A percentile compares a stretch with the other conserved stretches of the same genome.
Evolutionary conservation across 495 filamentous ascomycete species (phyloP).

Genomic region (Talaromyces adpressus): DNA sequence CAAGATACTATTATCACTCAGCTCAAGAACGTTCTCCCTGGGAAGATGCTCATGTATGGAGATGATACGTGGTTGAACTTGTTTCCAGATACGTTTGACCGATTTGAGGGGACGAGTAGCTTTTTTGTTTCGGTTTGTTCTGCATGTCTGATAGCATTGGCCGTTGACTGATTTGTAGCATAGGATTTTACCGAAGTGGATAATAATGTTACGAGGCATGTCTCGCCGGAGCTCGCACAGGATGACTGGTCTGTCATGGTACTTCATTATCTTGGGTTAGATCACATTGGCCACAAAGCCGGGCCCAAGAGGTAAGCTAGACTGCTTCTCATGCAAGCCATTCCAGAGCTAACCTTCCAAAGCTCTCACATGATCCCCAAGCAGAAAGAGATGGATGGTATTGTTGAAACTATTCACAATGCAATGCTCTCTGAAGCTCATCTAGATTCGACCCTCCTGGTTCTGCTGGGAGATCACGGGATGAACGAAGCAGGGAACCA

Average conservation of each 20-base stretch:
- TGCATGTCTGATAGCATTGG: constrained; percentile 4
- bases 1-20: constrained; percentile 97
- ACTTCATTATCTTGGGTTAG: constrained; percentile 90
- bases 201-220: constrained; percentile 90
- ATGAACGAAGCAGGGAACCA: constrained; percentile 99
- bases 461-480: constrained; percentile 90
- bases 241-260: constrained; percentile 91
- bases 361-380: constrained; percentile 89
- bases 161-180: constrained; percentile 16
- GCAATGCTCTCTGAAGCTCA: constrained; percentile 64
- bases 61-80: constrained; percentile 99
- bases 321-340: not conserved
- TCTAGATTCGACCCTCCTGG: constrained; percentile 69
- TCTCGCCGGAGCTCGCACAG: constrained; percentile 63
- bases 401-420: constrained; percentile 68
- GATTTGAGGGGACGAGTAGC: constrained; percentile 86
- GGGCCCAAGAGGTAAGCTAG: constrained; percentile 68
- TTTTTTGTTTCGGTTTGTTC: constrained; percentile 92
- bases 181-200: constrained; percentile 98
- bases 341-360: constrained; percentile 11
- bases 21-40: constrained; percentile 58
- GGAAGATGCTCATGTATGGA: constrained; percentile 87
- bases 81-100: constrained; percentile 80
- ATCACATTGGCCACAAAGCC: constrained; percentile 96
- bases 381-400: constrained; percentile 87